These are phyloP conservation scores for Penicillium glabrum DNA, from an alignment of 2,329 filamentous ascomycete genomes.

Conservation along the genomic window DNA sequence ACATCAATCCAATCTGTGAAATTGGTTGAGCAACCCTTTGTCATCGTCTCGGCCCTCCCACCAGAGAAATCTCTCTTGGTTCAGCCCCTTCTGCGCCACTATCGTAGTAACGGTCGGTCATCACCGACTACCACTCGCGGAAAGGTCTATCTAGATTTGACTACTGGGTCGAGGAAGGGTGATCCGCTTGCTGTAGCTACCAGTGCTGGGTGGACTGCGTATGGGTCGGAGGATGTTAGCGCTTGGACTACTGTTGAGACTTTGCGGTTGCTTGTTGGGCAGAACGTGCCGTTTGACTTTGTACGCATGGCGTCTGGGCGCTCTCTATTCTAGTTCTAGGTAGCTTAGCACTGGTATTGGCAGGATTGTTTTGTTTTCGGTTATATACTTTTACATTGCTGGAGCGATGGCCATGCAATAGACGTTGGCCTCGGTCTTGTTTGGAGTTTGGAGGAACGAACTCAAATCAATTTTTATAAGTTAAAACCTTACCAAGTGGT, in stretches of 20 bases:
- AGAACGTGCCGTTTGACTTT: conserved; percentile 87
- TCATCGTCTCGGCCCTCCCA: conserved; percentile 75
- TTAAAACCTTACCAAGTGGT: neutral
- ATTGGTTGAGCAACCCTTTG: conserved; percentile 74
- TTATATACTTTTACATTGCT: neutral
- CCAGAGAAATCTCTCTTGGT: conserved; percentile 78
- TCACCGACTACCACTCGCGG: conserved; percentile 41
- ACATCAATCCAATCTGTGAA: conserved; percentile 76
- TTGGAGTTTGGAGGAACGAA: neutral
- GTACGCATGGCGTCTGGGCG: conserved; percentile 69
- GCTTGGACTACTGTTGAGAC: conserved; percentile 85
- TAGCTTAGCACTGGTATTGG: neutral
- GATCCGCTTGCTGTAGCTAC: conserved; percentile 71
- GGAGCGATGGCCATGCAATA: conserved; percentile 5
- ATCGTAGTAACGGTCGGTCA: conserved; percentile 48
- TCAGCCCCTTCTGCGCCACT: conserved; percentile 73
- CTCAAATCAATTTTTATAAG: neutral
- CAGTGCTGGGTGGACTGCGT: conserved; percentile 74
- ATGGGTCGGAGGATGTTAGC: conserved; percentile 75
- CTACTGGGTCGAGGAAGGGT: conserved; percentile 65
- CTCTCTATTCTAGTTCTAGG: conserved; percentile 46
- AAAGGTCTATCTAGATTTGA: conserved; percentile 80
- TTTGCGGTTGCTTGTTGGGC: conserved; percentile 72
- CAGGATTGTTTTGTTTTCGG: neutral
- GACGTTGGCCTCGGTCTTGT: conserved; percentile 6